phyloP scores from a whole-genome alignment of 1,139 yeast genomes.

The Suhomyces maxii region DNA sequence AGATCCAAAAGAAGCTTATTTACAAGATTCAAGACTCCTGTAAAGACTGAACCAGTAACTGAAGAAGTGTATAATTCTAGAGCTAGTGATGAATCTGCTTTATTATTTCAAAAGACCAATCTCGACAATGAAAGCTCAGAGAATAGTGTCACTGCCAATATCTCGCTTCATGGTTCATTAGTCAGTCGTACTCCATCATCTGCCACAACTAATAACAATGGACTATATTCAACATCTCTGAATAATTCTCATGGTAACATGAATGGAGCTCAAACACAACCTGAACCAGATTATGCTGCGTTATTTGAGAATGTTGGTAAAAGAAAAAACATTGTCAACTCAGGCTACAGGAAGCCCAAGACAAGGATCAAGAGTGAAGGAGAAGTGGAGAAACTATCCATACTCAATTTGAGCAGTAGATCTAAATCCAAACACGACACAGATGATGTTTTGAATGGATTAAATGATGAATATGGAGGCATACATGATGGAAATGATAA shows the following conservation, averaged over 20 bases:
- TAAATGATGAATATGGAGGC: background rate
- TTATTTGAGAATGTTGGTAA: slow-evolving; percentile 48
- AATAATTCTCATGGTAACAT: slow-evolving; percentile 14
- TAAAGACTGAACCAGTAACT: slow-evolving; percentile 19
- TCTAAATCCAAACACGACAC: slow-evolving; percentile 3
- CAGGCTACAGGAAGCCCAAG: slow-evolving; percentile 26
- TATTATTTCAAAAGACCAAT: slow-evolving; percentile 1
- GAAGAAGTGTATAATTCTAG: slow-evolving; percentile 10
- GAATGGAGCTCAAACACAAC: slow-evolving; percentile 4
- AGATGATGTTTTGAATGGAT: background rate
- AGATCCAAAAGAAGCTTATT: slow-evolving; percentile 40
- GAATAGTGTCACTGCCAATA: slow-evolving; percentile 13
- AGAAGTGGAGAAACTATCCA: slow-evolving; percentile 6
- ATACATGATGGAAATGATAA: slow-evolving; percentile 6
- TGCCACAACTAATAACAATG: slow-evolving; percentile 19
- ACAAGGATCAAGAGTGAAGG: slow-evolving; percentile 17
- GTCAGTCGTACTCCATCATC: slow-evolving; percentile 28
- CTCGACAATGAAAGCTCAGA: slow-evolving; percentile 17
- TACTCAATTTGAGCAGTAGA: slow-evolving; percentile 8
- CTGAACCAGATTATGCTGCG: slow-evolving; percentile 48
- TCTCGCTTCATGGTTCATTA: slow-evolving; percentile 17
- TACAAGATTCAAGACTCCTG: slow-evolving; percentile 42
- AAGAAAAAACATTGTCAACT: slow-evolving; percentile 33
- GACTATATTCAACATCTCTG: slow-evolving; percentile 13
- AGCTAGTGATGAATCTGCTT: slow-evolving; percentile 4